A percentile compares a stretch with the other conserved stretches of the same genome.
Conservation (phyloP, 164 flowering plant genomes). For the Piper longum region DNA sequence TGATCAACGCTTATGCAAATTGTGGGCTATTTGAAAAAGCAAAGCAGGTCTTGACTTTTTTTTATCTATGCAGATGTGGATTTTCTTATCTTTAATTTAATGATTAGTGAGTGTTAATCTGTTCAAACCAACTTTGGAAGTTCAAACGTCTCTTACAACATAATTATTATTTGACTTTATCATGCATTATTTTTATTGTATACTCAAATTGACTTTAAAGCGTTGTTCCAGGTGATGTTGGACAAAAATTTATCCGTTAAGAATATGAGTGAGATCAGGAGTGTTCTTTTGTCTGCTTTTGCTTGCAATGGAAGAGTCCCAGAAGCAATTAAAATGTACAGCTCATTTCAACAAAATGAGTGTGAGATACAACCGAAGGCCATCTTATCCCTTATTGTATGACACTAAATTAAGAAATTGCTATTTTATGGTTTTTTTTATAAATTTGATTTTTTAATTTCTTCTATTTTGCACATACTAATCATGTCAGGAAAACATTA, state of each 20-base stretch:
- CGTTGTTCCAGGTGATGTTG: constrained; percentile 30
- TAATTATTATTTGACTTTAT: background rate
- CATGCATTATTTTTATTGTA: no score
- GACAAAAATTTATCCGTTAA: constrained; percentile 36
- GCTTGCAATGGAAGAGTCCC: constrained; percentile 45
- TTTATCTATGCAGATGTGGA: background rate
- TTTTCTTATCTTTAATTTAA: background rate
- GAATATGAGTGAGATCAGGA: constrained; percentile 42
- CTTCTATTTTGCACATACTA: background rate
- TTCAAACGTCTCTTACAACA: background rate
- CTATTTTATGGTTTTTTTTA: background rate
- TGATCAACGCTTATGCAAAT: constrained; percentile 64
- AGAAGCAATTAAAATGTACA: constrained; percentile 58
- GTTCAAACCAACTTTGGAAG: no score
- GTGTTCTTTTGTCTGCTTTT: constrained; percentile 57
- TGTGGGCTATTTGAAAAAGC: constrained; percentile 76
- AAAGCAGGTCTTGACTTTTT: constrained; percentile 48
- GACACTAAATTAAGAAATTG: constrained; percentile 8
- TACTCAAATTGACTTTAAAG: no score
- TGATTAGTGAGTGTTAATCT: background rate
- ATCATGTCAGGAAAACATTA: constrained; percentile 37
- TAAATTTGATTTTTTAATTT: no score
- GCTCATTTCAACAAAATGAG: constrained; percentile 46
- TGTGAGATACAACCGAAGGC: constrained; percentile 52
- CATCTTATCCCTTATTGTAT: constrained; percentile 47